These are phyloP conservation scores for Candida maltosa DNA, from an alignment of 805 yeast species.

Conservation along the genomic window DNA sequence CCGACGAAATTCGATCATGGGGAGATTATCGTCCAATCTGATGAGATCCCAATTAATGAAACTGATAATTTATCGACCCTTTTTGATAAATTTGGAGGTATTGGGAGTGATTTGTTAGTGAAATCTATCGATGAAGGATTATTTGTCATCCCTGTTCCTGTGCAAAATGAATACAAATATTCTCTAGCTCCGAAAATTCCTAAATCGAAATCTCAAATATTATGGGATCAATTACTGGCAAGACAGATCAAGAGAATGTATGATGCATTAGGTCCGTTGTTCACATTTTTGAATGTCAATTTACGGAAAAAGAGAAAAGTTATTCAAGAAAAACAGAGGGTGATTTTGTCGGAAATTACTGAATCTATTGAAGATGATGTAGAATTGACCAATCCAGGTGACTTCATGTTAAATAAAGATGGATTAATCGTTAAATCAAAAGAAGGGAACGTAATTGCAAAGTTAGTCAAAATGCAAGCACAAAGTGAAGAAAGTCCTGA, in stretches of 20 bases:
- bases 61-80: slow-evolving; percentile 47
- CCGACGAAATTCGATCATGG: slow-evolving; percentile 87
- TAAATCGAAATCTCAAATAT: slow-evolving; percentile 37
- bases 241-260: slow-evolving; percentile 36
- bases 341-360: slow-evolving; percentile 43
- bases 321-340: slow-evolving; percentile 36
- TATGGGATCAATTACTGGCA: slow-evolving; percentile 44
- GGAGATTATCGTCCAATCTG: slow-evolving; percentile 57
- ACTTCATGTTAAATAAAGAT: slow-evolving; percentile 14
- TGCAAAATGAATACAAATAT: slow-evolving; percentile 24
- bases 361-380: neutral
- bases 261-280: slow-evolving; percentile 57
- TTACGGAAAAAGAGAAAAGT: slow-evolving; percentile 29
- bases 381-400: slow-evolving; percentile 17
- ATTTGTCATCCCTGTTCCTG: slow-evolving; percentile 17
- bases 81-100: slow-evolving; percentile 47
- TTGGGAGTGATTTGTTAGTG: slow-evolving; percentile 61
- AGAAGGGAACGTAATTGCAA: slow-evolving; percentile 39
- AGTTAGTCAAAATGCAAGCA: slow-evolving; percentile 52
- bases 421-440: slow-evolving; percentile 39
- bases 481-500: slow-evolving; percentile 43
- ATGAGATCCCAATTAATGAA: slow-evolving; percentile 33
- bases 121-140: slow-evolving; percentile 36
- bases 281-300: slow-evolving; percentile 38
- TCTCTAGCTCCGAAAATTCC: slow-evolving; percentile 60